Evolutionary conservation across 1,284 basidiomycete genomes (phyloP).

Genomic region (Meripilus lineatus): DNA sequence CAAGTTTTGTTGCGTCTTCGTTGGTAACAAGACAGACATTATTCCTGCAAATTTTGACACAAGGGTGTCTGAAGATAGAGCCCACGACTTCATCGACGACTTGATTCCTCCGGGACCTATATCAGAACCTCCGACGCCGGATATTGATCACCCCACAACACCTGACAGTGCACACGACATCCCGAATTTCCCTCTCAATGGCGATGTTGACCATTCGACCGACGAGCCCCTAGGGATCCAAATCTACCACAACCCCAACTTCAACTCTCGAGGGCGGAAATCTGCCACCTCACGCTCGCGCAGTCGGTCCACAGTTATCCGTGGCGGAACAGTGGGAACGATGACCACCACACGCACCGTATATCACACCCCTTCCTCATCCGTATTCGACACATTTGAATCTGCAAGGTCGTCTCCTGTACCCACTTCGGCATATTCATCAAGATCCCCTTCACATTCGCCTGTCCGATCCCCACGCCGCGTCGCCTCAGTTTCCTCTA

Average conservation of each 20-base stretch:
- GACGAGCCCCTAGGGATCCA: neutral
- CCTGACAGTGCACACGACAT: slow-evolving; percentile 13
- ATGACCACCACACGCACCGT: slow-evolving; percentile 51
- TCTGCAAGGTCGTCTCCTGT: slow-evolving; percentile 59
- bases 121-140: slow-evolving; percentile 24
- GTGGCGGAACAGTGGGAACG: slow-evolving; percentile 48
- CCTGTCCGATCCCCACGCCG: slow-evolving; percentile 28
- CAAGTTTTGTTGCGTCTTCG: slow-evolving; percentile 68
- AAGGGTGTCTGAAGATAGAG: slow-evolving; percentile 32
- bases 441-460: slow-evolving; percentile 18
- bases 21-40: slow-evolving; percentile 78
- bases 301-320: slow-evolving; percentile 34
- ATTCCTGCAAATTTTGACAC: slow-evolving; percentile 7
- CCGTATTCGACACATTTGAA: slow-evolving; percentile 45
- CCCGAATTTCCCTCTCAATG: slow-evolving; percentile 16
- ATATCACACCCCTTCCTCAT: slow-evolving; percentile 73
- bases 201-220: slow-evolving; percentile 18
- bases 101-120: slow-evolving; percentile 45
- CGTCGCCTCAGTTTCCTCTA: slow-evolving; percentile 38
- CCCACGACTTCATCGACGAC: slow-evolving; percentile 44
- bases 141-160: slow-evolving; percentile 12
- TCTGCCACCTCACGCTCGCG: slow-evolving; percentile 40
- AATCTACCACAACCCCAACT: slow-evolving; percentile 8
- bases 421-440: slow-evolving; percentile 28
- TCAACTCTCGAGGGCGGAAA: slow-evolving; percentile 23